Conservation (phyloP, 768 basidiomycete genomes). For the Pholiota conissans region DNA sequence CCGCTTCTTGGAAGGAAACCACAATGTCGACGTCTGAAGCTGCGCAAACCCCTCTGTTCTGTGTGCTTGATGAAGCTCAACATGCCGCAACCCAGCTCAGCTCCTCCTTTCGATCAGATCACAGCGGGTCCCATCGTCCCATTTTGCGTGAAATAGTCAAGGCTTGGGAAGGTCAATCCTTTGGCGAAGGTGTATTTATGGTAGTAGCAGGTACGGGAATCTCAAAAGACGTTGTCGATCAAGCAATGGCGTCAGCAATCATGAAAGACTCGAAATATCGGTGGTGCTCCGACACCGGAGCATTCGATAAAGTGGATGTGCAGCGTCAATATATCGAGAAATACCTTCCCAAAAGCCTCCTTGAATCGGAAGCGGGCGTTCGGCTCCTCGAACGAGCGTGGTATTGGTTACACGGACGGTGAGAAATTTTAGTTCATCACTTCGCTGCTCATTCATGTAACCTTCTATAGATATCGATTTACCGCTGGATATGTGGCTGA, state of each 20-base stretch:
- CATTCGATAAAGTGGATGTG: slow-evolving; percentile 33
- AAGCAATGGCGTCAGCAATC: slow-evolving; percentile 44
- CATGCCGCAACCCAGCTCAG: slow-evolving; percentile 39
- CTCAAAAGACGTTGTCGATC: slow-evolving; percentile 43
- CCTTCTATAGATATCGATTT: slow-evolving; percentile 39
- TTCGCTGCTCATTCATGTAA: background rate
- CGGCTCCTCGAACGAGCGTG: slow-evolving; percentile 38
- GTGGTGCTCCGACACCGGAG: slow-evolving; percentile 45
- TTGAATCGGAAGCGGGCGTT: slow-evolving; percentile 26
- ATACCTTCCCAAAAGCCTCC: slow-evolving; percentile 34
- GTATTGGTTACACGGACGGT: slow-evolving; percentile 51
- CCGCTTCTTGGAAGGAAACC: background rate
- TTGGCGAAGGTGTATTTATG: slow-evolving; percentile 42
- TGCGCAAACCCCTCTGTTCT: slow-evolving; percentile 37
- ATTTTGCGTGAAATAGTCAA: slow-evolving; percentile 43
- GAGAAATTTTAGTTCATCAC: background rate
- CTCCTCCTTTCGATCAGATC: slow-evolving; percentile 37
- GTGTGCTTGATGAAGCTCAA: slow-evolving; percentile 47
- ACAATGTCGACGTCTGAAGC: slow-evolving; percentile 18
- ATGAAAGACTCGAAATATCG: slow-evolving; percentile 48
- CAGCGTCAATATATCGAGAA: slow-evolving; percentile 37
- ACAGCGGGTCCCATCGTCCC: slow-evolving; percentile 34
- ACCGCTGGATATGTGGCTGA: slow-evolving; percentile 44
- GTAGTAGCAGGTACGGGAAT: slow-evolving; percentile 47
- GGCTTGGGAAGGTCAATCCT: slow-evolving; percentile 38